A percentile compares a stretch with the other conserved stretches of the same genome.
Conservation (phyloP, 73 alveolate species). For the Symbiodinium pilosum region DNA sequence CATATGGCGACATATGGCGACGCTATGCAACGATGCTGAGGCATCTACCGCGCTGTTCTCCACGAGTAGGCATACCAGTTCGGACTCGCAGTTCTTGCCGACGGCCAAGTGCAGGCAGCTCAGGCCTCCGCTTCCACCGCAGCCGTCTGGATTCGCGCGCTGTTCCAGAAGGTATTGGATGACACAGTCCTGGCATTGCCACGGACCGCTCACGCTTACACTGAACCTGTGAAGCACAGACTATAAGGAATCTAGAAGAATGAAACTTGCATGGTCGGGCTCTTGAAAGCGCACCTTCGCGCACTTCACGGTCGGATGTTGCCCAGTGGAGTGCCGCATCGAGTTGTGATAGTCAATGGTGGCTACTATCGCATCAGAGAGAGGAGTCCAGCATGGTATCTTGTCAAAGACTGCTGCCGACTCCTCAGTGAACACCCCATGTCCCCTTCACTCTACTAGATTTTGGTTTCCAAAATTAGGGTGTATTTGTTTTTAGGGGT, state of each 20-base stretch:
- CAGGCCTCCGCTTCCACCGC: slow-evolving; percentile 83
- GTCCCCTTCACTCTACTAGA: too few species aligned
- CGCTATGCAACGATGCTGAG: not conserved
- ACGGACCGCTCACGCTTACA: not conserved
- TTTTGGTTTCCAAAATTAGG: too few species aligned
- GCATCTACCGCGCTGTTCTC: slow-evolving; percentile 38
- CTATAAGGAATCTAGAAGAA: too few species aligned
- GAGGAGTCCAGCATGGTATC: slow-evolving; percentile 86
- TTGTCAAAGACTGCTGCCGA: slow-evolving; percentile 59
- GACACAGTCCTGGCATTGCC: slow-evolving; percentile 35
- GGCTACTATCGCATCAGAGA: slow-evolving; percentile 61
- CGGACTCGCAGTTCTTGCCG: slow-evolving; percentile 54
- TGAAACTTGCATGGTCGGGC: not conserved
- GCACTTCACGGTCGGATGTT: not conserved
- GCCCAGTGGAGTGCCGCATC: not conserved
- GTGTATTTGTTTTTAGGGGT: too few species aligned
- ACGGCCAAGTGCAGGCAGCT: slow-evolving; percentile 75
- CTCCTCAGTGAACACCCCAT: slow-evolving; percentile 53
- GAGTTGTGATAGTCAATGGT: slow-evolving; percentile 4
- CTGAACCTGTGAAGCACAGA: too few species aligned
- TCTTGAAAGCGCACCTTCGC: not conserved
- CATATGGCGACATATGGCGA: too few species aligned
- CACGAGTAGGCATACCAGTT: slow-evolving; percentile 41
- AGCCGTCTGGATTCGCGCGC: slow-evolving; percentile 84
- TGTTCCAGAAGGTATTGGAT: slow-evolving; percentile 49